A percentile compares a stretch with the other conserved stretches of the same genome.
phyloP scores from a whole-genome alignment of 495 filamentous ascomycete species.

The Pseudoneurospora amorphoporcata region DNA sequence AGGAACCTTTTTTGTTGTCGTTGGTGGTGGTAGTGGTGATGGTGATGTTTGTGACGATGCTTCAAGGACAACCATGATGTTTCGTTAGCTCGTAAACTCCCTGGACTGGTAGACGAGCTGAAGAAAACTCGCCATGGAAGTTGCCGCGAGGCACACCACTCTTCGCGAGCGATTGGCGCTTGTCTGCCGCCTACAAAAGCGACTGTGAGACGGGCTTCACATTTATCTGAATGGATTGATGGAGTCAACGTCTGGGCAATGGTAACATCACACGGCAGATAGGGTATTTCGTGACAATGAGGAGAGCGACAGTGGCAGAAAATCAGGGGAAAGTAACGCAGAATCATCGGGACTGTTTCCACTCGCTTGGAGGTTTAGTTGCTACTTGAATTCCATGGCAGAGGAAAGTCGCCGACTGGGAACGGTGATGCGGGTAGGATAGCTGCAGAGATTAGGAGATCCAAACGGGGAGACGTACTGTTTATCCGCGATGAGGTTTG shows the following conservation, averaged over 20 bases:
- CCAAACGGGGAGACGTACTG: not conserved
- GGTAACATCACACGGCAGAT: not conserved
- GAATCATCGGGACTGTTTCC: not conserved
- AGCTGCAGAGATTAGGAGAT: not conserved
- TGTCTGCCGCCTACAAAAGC: not conserved
- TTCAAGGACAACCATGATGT: not conserved
- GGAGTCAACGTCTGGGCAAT: not conserved
- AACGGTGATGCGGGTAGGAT: not conserved
- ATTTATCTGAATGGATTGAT: not conserved
- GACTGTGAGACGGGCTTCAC: not conserved
- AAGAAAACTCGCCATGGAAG: not conserved
- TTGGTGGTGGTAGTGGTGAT: not conserved
- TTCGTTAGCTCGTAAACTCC: not conserved
- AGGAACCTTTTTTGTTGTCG: constrained; percentile 42
- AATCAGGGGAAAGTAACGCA: not conserved
- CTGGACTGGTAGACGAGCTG: not conserved
- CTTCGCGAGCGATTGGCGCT: not conserved
- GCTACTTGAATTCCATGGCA: not conserved
- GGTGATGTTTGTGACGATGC: not conserved
- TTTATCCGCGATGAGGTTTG: not conserved
- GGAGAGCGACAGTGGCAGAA: not conserved
- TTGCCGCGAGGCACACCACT: not conserved
- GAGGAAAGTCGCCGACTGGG: not conserved
- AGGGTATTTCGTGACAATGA: not conserved
- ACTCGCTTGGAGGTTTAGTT: not conserved